Evolutionary conservation across 2,329 filamentous ascomycete genomes (phyloP), one percentile per base, ranked within the genome.

Genomic region (Ophiostoma himal-ulmi): DNA sequence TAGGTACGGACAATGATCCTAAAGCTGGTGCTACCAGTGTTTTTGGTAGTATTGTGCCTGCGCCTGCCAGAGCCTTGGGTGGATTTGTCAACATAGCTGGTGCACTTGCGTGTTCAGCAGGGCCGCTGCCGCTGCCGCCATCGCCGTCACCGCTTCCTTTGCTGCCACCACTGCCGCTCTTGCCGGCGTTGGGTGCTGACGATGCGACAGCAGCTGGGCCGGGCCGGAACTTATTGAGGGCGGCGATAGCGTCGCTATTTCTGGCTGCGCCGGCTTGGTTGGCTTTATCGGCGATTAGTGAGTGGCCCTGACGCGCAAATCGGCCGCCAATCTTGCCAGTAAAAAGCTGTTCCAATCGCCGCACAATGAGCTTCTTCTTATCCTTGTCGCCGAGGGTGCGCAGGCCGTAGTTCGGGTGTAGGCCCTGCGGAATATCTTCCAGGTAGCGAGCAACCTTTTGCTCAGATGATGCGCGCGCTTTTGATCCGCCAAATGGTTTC

Each of bases 341-440:
- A 73, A 95, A 96, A 1, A 96, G 83, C 73, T 94, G 91, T 76
- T 96, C 92, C 6, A 96, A 78, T 1, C 91, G 85, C 69, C 87
- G 85, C 2, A 94, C 92, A 0, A 94, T 89, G 26, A 93, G 76
- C 76, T 89, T 92, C 81, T 92, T 93, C 80, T 88, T 92, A 6
- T 90, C 85, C 73, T 87, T 89, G 17, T 94, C 91, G 0, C 88
- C 88, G 85, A 93, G 86, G 0, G 81, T 77, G 37, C 69, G 17
- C 6, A 74, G 34, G 34, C 84, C 81, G 62, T 85, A 83, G 13
- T 85, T 84, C 0, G 90, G 89, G 52, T 92, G 82, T 0, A 93
- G 76, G 0, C 89, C 88, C 73, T 88, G 84, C 0, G 91, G 90
- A 5, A 93, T 93, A 68, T 93, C 89, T 67, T 89, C 85, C 1